Base-by-base conservation (phyloP, 2,329 filamentous ascomycete species). In the Lasiodiplodia hormozganensis region DNA sequence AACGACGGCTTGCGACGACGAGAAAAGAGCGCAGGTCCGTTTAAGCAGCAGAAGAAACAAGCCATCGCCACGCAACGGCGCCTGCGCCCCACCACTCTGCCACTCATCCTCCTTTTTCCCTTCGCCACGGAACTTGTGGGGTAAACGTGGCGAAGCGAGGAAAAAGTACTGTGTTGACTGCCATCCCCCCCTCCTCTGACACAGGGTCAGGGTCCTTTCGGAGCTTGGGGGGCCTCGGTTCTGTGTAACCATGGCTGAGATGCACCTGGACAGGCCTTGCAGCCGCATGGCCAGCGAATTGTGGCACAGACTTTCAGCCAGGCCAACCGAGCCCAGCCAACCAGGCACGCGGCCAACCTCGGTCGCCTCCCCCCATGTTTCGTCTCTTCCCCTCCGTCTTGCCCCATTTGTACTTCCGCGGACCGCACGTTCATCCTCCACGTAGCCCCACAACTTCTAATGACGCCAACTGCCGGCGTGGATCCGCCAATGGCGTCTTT, bases 171-270 rank as follows among this genome's bases (percentile, higher is more conserved):
- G 6, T 43, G 6, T 43, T 18, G 16, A 18, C 14, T 43, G 7
- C 8, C 31, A 34, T 28, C 4, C 28, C 25, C 25, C 25, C 4
- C 28, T 28, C 28, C 28, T 28, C 31, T 34, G 31, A 6, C 82
- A 81, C 3, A 85, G 80, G 65, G 86, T 86, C 43, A 47, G 43
- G 43, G 43, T 47, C 43, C 21, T 47, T 4, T 47, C 43, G 43
- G 43, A 21, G 43, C n/a, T n/a, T 47, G 43, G 43, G 43, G 8
- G 43, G 43, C 43, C 43, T 47, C 21, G 43, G 1, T 47, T 11
- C 43, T 21, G 43, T 47, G 43, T 21, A 21, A 47, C 43, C 7
- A n/a, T 47, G 43, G 43, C 43, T 43, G 40, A 43, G 5, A 47
- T 21, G 43, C 43, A 47, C 43, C 43, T 47, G 18, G 18, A 47